Evolutionary conservation across 805 yeast species (phyloP), one percentile per base, ranked within the genome.

Genomic region (Candida parachauliodes): DNA sequence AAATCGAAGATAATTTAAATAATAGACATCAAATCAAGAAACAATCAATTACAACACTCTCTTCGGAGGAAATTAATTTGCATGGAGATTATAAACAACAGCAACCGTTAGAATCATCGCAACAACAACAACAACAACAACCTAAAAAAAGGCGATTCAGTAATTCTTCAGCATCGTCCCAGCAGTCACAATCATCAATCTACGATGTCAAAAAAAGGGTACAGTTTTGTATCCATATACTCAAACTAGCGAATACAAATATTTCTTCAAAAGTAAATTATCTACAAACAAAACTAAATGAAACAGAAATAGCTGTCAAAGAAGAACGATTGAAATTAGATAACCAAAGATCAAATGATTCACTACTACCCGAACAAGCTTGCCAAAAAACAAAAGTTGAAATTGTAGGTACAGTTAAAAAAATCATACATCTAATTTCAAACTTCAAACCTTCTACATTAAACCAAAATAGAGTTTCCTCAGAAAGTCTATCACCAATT

Each of bases 321-420:
- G 57, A 51, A 35, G 60, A 51, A 32, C 34, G 47, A 47, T 53
- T 46, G 32, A 48, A 36, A 41, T 5, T 34, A 19, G 37, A 51
- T 44, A 10, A 15, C 19, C 37, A 30, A 22, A 51, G 52, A 27
- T 45, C 46, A 17, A 47, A 54, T 2, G 43, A 40, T 43, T 27
- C 48, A 50, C 6, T 14, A 5, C 9, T 15, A n/a, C 19, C 28
- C 6, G 47, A 32, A 26, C 35, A 34, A 16, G 39, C 32, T 16
- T 17, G 60, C 1, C 62, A 59, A 38, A 59, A 78, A 31, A 72
- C 89, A 24, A 83, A 86, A 45, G 76, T 80, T 47, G 98, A 91
- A 48, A 87, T 91, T 24, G 81, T 89, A 7, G 76, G 84, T 0
- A 93, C 97, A 0, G 89, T 93, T 18, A 86, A 87, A 56, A 91